Evolutionary conservation across 192 early-diverging fungal species (phyloP).

Genomic region (Entomortierella chlamydospora): DNA sequence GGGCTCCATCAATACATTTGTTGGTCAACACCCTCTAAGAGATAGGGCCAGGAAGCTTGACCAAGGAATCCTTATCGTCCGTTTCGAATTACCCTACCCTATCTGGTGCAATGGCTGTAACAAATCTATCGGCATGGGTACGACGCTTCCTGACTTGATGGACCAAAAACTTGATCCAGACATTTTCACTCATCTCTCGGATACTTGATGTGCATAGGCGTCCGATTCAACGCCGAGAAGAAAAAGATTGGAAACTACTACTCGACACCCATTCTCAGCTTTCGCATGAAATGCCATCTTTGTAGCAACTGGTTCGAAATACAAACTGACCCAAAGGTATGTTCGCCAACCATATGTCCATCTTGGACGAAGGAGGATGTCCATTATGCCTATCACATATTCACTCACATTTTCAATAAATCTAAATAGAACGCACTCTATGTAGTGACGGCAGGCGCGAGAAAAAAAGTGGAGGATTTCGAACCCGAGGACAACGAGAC

Average conservation of each 20-base stretch:
- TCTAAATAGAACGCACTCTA: constrained; percentile 71
- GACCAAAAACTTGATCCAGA: neutral
- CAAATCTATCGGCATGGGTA: constrained; percentile 87
- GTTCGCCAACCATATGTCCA: neutral
- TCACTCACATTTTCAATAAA: neutral
- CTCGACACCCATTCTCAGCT: constrained; percentile 86
- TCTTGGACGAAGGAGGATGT: neutral
- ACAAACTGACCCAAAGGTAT: constrained; percentile 93
- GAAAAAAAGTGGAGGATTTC: constrained; percentile 81
- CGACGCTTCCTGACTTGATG: neutral
- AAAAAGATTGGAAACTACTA: constrained; percentile 91
- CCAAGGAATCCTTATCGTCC: constrained; percentile 88
- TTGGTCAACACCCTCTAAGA: constrained; percentile 90
- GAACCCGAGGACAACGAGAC: constrained; percentile 74
- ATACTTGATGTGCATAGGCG: constrained; percentile 58
- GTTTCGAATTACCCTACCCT: constrained; percentile 92
- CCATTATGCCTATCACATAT: neutral
- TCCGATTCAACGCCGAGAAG: constrained; percentile 96
- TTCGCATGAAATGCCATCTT: constrained; percentile 95
- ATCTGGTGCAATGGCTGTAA: constrained; percentile 92
- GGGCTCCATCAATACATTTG: constrained; percentile 87
- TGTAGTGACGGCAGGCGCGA: constrained; percentile 75
- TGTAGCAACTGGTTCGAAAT: constrained; percentile 91
- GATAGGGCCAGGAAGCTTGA: constrained; percentile 89
- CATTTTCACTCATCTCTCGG: neutral